Evolutionary conservation across 208 protist genomes (phyloP).

Genomic region (Trypanosoma mega): DNA sequence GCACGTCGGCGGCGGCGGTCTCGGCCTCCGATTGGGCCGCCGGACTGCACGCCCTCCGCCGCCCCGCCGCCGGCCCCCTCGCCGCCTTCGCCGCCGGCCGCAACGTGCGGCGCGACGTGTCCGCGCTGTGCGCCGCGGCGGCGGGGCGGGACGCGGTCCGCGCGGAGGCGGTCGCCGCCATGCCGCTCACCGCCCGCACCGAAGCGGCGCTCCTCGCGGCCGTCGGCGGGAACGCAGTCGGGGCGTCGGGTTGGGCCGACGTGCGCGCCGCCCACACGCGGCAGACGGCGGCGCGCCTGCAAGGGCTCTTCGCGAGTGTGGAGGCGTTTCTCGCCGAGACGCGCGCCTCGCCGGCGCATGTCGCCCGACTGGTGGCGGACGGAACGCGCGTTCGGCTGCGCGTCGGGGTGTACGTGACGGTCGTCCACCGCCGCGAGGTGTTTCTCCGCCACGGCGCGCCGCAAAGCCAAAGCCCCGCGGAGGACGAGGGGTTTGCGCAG

Average conservation of each 20-base stretch:
- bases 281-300: not conserved
- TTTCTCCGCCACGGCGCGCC: conserved; percentile 24
- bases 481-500: conserved; percentile 26
- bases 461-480: not conserved
- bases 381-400: conserved; percentile 49
- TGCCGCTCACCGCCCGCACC: too few species aligned
- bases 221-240: too few species aligned
- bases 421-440: conserved; percentile 41
- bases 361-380: conserved; percentile 36
- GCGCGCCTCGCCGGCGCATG: conserved; percentile 13
- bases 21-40: conserved; percentile 34
- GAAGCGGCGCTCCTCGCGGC: too few species aligned
- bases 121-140: conserved; percentile 8
- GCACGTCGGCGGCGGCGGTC: conserved; percentile 42
- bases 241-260: too few species aligned
- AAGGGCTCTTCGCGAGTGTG: conserved; percentile 26
- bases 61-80: conserved; percentile 37
- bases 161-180: not conserved
- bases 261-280: too few species aligned
- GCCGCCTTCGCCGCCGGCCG: too few species aligned
- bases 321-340: conserved; percentile 21
- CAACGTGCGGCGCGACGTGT: too few species aligned
- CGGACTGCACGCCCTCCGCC: conserved; percentile 60
- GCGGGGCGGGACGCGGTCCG: conserved; percentile 8
- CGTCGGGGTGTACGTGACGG: conserved; percentile 55